Percentiles rank a stretch among this genome's conserved stretches.
These are phyloP conservation scores for Collariella sp. DNA, from an alignment of 495 filamentous ascomycete species.

Conservation along the genomic window DNA sequence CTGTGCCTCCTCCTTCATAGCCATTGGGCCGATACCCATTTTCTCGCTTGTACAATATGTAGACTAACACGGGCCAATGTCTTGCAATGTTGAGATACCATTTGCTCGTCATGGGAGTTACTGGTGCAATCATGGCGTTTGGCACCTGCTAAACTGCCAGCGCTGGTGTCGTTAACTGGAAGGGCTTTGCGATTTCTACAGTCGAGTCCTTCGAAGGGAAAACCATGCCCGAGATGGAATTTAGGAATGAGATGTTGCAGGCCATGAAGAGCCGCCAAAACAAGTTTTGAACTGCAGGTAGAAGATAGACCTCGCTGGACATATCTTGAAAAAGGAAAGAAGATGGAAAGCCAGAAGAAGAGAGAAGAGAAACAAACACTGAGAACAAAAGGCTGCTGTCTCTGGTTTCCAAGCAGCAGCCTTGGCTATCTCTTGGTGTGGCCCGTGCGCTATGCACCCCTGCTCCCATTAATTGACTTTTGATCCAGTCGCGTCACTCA, in stretches of 20 bases:
- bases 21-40: neutral
- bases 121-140: neutral
- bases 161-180: no score
- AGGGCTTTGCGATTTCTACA: no score
- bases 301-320: no score
- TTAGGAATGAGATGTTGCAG: no score
- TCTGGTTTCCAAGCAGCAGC: neutral
- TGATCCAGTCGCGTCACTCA: conserved; percentile 14
- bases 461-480: conserved; percentile 22
- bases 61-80: conserved; percentile 7
- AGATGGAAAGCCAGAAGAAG: no score
- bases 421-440: neutral
- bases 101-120: neutral
- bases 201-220: no score
- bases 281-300: no score
- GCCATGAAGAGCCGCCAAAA: no score
- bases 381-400: neutral
- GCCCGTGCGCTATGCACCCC: conserved; percentile 10
- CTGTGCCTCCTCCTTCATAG: conserved; percentile 23
- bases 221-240: no score
- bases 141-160: no score
- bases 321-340: no score
- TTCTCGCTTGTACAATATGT: conserved; percentile 14
- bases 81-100: neutral
- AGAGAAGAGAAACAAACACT: no score